A percentile compares a stretch with the other conserved stretches of the same genome.
Conservation (phyloP, 1,139 yeast genomes). For the Torulaspora pretoriensis region DNA sequence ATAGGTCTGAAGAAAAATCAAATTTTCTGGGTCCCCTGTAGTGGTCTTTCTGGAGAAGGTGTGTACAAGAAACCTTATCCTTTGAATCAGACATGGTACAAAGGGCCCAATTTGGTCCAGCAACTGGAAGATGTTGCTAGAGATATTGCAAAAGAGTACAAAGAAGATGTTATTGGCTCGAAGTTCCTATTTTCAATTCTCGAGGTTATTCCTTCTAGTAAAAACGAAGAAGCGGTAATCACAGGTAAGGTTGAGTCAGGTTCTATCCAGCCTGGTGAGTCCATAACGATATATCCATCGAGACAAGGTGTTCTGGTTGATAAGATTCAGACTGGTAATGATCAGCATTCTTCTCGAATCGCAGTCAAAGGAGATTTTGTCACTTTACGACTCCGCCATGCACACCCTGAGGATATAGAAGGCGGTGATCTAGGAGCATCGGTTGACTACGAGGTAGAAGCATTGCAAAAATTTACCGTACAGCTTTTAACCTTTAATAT, state of each 20-base stretch:
- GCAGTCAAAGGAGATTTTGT: constrained; percentile 73
- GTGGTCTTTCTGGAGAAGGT: constrained; percentile 82
- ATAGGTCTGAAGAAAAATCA: constrained; percentile 56
- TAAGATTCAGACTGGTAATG: constrained; percentile 37
- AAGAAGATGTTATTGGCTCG: constrained; percentile 27
- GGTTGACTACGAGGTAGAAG: constrained; percentile 44
- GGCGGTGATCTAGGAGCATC: constrained; percentile 72
- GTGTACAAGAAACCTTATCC: constrained; percentile 46
- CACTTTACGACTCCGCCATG: constrained; percentile 52
- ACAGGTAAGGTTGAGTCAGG: constrained; percentile 78
- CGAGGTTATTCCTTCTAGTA: constrained; percentile 37
- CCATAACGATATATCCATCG: constrained; percentile 58
- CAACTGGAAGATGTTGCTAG: constrained; percentile 44
- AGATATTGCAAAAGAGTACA: constrained; percentile 32
- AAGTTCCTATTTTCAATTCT: constrained; percentile 42
- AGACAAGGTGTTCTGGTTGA: constrained; percentile 45
- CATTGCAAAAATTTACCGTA: constrained; percentile 51
- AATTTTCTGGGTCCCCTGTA: constrained; percentile 70
- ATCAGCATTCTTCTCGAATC: constrained; percentile 34
- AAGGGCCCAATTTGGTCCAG: constrained; percentile 60
- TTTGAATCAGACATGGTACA: constrained; percentile 40
- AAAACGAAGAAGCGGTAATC: constrained; percentile 36
- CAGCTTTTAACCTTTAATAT: constrained; percentile 65
- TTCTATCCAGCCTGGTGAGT: constrained; percentile 69
- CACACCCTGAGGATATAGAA: constrained; percentile 49